Percentiles rank a stretch among this genome's conserved stretches.
These are phyloP conservation scores for Colletotrichum phormii DNA, from an alignment of 2,329 filamentous ascomycete genomes.

Conservation along the genomic window DNA sequence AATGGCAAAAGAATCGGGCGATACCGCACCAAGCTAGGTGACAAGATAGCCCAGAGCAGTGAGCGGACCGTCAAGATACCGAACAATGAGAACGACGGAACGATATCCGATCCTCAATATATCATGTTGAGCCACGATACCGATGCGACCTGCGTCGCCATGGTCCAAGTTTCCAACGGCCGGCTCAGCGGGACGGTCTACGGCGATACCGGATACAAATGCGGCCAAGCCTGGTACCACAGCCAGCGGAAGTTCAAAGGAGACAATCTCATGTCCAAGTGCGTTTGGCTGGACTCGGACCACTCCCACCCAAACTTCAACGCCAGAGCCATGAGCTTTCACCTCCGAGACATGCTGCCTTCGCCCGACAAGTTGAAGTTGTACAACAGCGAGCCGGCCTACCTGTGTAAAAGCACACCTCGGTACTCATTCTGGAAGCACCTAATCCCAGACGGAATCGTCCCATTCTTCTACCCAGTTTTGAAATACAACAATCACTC, in stretches of 20 bases:
- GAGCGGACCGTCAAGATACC: slow-evolving; percentile 17
- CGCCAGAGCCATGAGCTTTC: slow-evolving; percentile 40
- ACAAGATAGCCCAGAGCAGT: slow-evolving; percentile 16
- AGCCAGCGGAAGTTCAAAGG: slow-evolving; percentile 36
- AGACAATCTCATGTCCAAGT: slow-evolving; percentile 33
- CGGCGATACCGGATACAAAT: slow-evolving; percentile 40
- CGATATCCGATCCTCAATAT: slow-evolving; percentile 28
- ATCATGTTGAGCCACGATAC: slow-evolving; percentile 39
- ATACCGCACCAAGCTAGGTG: not conserved
- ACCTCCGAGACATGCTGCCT: slow-evolving; percentile 38
- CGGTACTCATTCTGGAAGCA: slow-evolving; percentile 40
- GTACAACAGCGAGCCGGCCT: slow-evolving; percentile 33
- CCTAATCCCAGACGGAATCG: slow-evolving; percentile 37
- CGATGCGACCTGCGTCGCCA: slow-evolving; percentile 41
- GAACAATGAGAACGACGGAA: slow-evolving; percentile 28
- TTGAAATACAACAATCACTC: slow-evolving; percentile 40
- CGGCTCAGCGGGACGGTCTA: slow-evolving; percentile 32
- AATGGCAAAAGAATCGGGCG: slow-evolving; percentile 36
- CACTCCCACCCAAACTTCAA: slow-evolving; percentile 17
- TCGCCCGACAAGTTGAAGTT: slow-evolving; percentile 29
- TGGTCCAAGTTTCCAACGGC: slow-evolving; percentile 37
- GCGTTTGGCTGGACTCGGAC: slow-evolving; percentile 26
- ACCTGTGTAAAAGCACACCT: slow-evolving; percentile 38
- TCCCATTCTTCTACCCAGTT: slow-evolving; percentile 42
- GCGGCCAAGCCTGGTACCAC: slow-evolving; percentile 40